phyloP scores from a whole-genome alignment of 2,329 filamentous ascomycete genomes.

The Fusarium temperatum region DNA sequence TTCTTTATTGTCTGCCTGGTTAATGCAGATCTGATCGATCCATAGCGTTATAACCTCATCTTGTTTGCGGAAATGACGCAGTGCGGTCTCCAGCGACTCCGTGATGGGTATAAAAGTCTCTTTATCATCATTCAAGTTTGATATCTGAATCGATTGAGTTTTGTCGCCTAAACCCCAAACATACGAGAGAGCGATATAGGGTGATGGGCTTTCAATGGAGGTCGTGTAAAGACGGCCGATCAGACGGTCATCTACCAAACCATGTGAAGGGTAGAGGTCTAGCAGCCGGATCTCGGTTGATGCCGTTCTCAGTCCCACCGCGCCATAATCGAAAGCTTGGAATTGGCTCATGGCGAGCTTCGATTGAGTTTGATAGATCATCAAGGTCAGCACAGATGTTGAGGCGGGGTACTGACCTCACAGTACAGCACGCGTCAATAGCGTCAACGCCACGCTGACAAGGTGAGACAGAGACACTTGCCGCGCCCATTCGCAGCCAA shows the following conservation, averaged over 20 bases:
- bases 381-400: background rate
- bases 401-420: background rate
- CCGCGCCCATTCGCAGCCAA: background rate
- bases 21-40: background rate
- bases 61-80: background rate
- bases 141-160: background rate
- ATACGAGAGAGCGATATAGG: background rate
- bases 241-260: fast-evolving
- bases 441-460: background rate
- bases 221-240: background rate
- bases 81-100: background rate
- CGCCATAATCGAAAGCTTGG: background rate
- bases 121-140: fast-evolving
- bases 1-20: background rate
- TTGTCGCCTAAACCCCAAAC: background rate
- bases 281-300: background rate
- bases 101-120: background rate
- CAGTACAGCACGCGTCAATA: background rate
- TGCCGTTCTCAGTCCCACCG: background rate
- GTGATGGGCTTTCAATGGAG: fast-evolving
- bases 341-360: background rate
- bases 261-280: background rate
- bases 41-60: background rate
- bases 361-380: background rate
- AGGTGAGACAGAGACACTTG: background rate